These are phyloP conservation scores for Mycena crocata DNA, from an alignment of 768 basidiomycete genomes.

Conservation along the genomic window DNA sequence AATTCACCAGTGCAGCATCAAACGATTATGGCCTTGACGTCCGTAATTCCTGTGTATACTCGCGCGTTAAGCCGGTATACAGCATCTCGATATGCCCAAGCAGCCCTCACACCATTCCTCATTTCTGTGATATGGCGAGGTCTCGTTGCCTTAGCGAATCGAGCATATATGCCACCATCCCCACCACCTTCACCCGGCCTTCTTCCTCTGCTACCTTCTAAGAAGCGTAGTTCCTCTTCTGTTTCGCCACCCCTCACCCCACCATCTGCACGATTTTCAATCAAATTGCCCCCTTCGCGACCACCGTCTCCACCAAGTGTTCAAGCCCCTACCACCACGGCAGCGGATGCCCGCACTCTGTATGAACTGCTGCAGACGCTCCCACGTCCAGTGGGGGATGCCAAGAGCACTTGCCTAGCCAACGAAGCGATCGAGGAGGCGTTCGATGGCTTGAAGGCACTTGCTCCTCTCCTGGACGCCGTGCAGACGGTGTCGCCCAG, in stretches of 20 bases:
- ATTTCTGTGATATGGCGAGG: constrained; percentile 82
- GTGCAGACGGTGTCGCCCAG: constrained; percentile 42
- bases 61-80: constrained; percentile 69
- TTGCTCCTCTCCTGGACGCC: constrained; percentile 68
- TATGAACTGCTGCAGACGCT: constrained; percentile 69
- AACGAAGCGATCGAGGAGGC: constrained; percentile 87
- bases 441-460: constrained; percentile 69
- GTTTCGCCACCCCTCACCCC: constrained; percentile 68
- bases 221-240: constrained; percentile 54
- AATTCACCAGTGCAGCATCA: constrained; percentile 58
- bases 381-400: constrained; percentile 68
- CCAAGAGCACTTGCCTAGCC: constrained; percentile 65
- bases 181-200: constrained; percentile 54
- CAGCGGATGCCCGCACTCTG: constrained; percentile 71
- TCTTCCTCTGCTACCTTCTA: constrained; percentile 44
- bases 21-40: constrained; percentile 68
- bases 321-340: constrained; percentile 53
- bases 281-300: constrained; percentile 76
- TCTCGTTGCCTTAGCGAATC: constrained; percentile 76
- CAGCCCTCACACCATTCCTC: constrained; percentile 73
- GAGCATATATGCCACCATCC: constrained; percentile 55
- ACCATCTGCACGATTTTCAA: constrained; percentile 67
- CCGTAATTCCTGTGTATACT: constrained; percentile 71
- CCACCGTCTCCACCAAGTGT: constrained; percentile 70
- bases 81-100: constrained; percentile 63